These are phyloP conservation scores for Phytophthora vignae DNA, from an alignment of 352 stramenopile genomes.

Conservation along the genomic window DNA sequence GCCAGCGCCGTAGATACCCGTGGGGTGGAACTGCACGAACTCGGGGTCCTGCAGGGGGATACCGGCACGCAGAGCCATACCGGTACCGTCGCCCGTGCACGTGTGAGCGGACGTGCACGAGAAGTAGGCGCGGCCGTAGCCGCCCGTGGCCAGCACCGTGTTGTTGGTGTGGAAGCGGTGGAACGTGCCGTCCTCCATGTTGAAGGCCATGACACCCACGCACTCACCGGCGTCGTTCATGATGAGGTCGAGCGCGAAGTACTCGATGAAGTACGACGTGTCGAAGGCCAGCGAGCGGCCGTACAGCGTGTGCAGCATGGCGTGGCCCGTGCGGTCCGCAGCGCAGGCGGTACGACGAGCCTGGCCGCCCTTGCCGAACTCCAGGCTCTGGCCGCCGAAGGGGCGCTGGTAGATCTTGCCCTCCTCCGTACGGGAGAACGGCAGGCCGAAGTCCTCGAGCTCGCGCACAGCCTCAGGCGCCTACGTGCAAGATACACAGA, in stretches of 20 bases:
- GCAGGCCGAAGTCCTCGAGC: constrained; percentile 96
- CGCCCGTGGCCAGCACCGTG: constrained; percentile 95
- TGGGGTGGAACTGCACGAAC: constrained; percentile 99
- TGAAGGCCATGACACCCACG: constrained; percentile 95
- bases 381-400: constrained; percentile 96
- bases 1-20: constrained; percentile 97
- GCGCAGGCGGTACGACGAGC: constrained; percentile 95
- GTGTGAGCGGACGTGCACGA: constrained; percentile 97
- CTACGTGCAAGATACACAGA: constrained; percentile 12
- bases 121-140: constrained; percentile 97
- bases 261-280: constrained; percentile 99
- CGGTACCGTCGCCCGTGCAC: constrained; percentile 97
- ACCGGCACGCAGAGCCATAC: constrained; percentile 95
- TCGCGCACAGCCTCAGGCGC: constrained; percentile 89
- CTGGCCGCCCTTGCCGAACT: constrained; percentile 97
- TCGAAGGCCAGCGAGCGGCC: constrained; percentile 96
- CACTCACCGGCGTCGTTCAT: constrained; percentile 94
- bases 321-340: constrained; percentile 96
- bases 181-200: constrained; percentile 98
- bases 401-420: constrained; percentile 97
- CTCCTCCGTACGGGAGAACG: constrained; percentile 96
- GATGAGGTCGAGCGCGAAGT: constrained; percentile 97
- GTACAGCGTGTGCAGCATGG: constrained; percentile 98
- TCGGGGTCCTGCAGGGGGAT: constrained; percentile 96
- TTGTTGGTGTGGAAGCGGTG: constrained; percentile 95